Evolutionary conservation across 441 rosid species (phyloP).

Genomic region (Bruguiera hainesii): DNA sequence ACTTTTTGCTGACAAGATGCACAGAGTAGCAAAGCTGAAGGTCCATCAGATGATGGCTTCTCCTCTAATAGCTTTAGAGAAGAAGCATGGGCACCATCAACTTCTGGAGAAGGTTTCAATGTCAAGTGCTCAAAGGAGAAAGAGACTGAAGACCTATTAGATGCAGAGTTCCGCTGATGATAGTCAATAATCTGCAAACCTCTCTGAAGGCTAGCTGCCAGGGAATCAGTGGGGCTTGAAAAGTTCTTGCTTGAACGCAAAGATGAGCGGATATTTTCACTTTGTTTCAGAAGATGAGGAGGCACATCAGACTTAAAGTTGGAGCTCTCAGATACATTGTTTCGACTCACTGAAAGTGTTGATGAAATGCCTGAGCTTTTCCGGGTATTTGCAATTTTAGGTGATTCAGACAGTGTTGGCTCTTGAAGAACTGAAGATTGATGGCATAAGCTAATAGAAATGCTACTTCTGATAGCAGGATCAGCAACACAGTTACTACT

Average conservation of each 20-base stretch:
- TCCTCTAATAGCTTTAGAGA: constrained; percentile 41
- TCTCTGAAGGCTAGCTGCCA: constrained; percentile 90
- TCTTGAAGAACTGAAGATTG: constrained; percentile 66
- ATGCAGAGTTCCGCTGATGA: constrained; percentile 54
- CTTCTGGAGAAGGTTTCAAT: constrained; percentile 57
- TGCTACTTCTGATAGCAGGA: constrained; percentile 39
- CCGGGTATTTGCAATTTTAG: constrained; percentile 70
- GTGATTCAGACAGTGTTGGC: constrained; percentile 82
- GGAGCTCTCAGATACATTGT: constrained; percentile 40
- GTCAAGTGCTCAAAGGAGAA: constrained; percentile 78
- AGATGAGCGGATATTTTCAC: constrained; percentile 63
- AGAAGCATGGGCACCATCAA: constrained; percentile 44
- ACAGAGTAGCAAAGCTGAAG: constrained; percentile 47
- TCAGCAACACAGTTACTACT: constrained; percentile 26
- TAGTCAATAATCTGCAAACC: constrained; percentile 81
- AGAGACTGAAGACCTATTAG: constrained; percentile 59
- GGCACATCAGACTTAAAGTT: constrained; percentile 27
- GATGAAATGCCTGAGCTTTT: constrained; percentile 60
- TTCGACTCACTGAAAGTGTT: constrained; percentile 46
- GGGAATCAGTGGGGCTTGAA: constrained; percentile 67
- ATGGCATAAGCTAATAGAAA: constrained; percentile 51
- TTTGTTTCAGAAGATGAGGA: constrained; percentile 38
- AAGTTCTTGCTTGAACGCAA: constrained; percentile 61
- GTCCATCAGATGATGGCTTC: constrained; percentile 30
- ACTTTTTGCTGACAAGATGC: constrained; percentile 61